Percentiles rank a stretch among this genome's conserved stretches.
phyloP scores from a whole-genome alignment of 1,284 basidiomycete species.

The Fistulina hepatica region DNA sequence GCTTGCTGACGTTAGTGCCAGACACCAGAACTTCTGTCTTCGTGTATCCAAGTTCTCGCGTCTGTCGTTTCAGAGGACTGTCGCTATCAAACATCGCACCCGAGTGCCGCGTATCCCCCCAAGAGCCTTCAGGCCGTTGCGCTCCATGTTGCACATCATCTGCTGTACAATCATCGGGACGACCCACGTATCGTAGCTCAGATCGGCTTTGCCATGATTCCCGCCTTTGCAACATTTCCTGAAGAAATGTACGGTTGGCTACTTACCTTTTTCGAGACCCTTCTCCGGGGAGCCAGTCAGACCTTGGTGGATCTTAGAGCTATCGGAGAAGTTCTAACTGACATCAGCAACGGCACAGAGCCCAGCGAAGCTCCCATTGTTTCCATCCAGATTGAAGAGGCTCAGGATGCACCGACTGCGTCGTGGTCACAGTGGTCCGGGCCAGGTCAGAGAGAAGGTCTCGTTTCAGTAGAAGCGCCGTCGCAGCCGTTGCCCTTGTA shows the following conservation, averaged over 20 bases:
- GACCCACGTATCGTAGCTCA: constrained; percentile 42
- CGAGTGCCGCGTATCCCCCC: constrained; percentile 50
- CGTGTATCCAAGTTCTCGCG: constrained; percentile 49
- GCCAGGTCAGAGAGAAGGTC: constrained; percentile 6
- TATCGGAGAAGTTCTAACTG: constrained; percentile 6
- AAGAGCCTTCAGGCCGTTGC: constrained; percentile 53
- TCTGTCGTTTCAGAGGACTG: constrained; percentile 61
- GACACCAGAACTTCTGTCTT: constrained; percentile 40
- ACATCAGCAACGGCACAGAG: constrained; percentile 3
- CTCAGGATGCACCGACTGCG: constrained; percentile 25
- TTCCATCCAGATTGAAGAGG: constrained; percentile 51
- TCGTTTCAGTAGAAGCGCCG: constrained; percentile 47
- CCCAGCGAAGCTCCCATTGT: too few relatives aligned
- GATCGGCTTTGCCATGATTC: constrained; percentile 52
- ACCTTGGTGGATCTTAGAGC: not conserved
- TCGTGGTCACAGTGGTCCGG: constrained; percentile 23
- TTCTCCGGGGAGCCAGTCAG: constrained; percentile 30
- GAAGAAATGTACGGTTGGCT: constrained; percentile 46
- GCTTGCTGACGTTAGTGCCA: constrained; percentile 14
- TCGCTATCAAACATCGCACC: constrained; percentile 44
- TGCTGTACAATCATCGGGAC: constrained; percentile 41
- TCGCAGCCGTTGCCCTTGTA: constrained; percentile 45
- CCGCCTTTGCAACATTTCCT: constrained; percentile 56
- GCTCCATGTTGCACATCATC: constrained; percentile 51
- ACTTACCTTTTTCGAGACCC: constrained; percentile 49